Conservation (phyloP, 169 alveolate genomes). For the Babesia bovis region DNA sequence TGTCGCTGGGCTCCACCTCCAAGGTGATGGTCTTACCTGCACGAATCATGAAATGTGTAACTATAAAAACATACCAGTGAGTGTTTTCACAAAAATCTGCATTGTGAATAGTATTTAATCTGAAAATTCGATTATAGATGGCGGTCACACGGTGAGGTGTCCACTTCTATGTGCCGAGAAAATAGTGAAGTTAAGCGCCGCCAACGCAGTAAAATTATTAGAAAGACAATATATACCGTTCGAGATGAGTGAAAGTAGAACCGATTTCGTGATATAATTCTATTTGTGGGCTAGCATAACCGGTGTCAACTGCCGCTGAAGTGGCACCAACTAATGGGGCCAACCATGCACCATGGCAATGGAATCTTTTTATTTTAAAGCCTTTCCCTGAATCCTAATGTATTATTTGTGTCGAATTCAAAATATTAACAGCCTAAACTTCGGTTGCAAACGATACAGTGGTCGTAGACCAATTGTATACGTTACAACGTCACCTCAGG, state of each 20-base stretch:
- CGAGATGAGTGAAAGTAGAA: background rate
- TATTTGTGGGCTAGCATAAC: slow-evolving; percentile 3
- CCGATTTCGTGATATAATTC: background rate
- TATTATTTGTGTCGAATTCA: no score
- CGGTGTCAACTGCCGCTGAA: slow-evolving; percentile 20
- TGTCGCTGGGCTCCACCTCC: slow-evolving; percentile 94
- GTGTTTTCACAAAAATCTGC: slow-evolving; percentile 49
- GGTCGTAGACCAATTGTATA: no score
- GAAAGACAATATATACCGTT: background rate
- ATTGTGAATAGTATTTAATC: background rate
- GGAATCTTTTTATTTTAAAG: background rate
- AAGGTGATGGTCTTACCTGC: slow-evolving; percentile 92
- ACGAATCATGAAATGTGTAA: slow-evolving; percentile 25
- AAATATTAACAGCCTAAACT: no score
- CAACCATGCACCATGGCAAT: slow-evolving; percentile 57
- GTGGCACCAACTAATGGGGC: slow-evolving; percentile 65
- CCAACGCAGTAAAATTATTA: background rate
- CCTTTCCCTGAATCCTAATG: no score
- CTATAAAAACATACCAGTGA: slow-evolving; percentile 72
- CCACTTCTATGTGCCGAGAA: background rate
- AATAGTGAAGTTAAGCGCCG: background rate
- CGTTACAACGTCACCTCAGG: background rate
- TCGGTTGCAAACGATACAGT: no score
- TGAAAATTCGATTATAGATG: background rate
- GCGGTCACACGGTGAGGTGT: slow-evolving; percentile 13